A percentile compares a stretch with the other conserved stretches of the same genome.
phyloP scores from a whole-genome alignment of 106 monocot genomes.

The Platanthera zijinensis region DNA sequence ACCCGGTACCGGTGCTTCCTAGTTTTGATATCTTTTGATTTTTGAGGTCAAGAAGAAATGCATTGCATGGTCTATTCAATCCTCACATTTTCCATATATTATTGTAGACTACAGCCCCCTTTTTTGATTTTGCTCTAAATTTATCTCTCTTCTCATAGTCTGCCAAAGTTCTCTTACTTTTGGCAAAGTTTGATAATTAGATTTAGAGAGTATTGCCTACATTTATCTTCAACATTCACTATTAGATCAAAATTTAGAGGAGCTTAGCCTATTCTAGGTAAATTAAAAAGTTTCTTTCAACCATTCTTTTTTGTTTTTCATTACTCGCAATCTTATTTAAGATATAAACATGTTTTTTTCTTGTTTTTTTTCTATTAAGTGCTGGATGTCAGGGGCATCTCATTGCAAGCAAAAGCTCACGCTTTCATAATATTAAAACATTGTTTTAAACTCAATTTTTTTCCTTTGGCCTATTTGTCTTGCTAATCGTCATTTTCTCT shows the following conservation, averaged over 20 bases:
- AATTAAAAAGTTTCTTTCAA: not conserved
- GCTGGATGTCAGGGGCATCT: not conserved
- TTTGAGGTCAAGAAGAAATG: too few relatives aligned
- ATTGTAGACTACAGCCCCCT: too few relatives aligned
- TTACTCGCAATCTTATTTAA: not conserved
- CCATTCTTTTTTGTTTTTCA: not conserved
- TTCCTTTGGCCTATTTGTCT: not conserved
- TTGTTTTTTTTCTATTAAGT: not conserved
- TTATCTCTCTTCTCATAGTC: too few relatives aligned
- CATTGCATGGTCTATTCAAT: too few relatives aligned
- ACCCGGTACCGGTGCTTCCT: too few relatives aligned
- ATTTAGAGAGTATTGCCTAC: too few relatives aligned
- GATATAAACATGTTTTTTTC: not conserved
- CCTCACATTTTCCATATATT: too few relatives aligned
- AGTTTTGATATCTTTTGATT: too few relatives aligned
- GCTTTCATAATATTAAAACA: not conserved
- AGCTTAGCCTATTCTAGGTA: not conserved
- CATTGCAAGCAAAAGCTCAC: not conserved
- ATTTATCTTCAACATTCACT: not conserved
- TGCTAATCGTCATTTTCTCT: not conserved
- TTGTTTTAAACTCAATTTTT: not conserved
- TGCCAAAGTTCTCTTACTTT: too few relatives aligned
- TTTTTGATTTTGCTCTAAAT: too few relatives aligned
- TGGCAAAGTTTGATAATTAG: too few relatives aligned
- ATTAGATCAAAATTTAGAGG: not conserved